These are phyloP conservation scores for Penicillium sp. DNA, from an alignment of 2,329 filamentous ascomycete genomes.

Conservation along the genomic window DNA sequence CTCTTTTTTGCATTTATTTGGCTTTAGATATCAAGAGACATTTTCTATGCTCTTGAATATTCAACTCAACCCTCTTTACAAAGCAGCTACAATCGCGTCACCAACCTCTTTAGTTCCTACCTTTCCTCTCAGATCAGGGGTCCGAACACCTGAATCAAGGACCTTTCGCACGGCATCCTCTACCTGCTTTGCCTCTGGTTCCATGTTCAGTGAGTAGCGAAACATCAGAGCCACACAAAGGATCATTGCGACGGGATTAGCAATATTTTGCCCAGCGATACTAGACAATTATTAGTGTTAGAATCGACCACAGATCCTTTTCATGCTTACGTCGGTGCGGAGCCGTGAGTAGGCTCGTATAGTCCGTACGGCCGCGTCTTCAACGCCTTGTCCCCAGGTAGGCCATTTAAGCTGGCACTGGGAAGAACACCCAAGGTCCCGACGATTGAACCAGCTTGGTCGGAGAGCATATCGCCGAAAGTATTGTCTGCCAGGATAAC, in stretches of 20 bases:
- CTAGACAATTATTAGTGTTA: slow-evolving; percentile 51
- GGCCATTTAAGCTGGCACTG: slow-evolving; percentile 79
- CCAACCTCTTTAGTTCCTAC: slow-evolving; percentile 73
- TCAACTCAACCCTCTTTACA: slow-evolving; percentile 45
- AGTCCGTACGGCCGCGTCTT: slow-evolving; percentile 82
- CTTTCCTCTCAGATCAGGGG: slow-evolving; percentile 78
- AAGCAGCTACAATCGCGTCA: slow-evolving; percentile 73
- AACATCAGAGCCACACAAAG: slow-evolving; percentile 93
- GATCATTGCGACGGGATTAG: slow-evolving; percentile 87
- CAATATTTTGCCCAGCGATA: slow-evolving; percentile 83
- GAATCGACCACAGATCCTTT: too few species aligned
- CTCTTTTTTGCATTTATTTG: too few species aligned
- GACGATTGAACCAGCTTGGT: slow-evolving; percentile 88
- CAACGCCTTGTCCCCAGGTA: slow-evolving; percentile 67
- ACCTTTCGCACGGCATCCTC: slow-evolving; percentile 78
- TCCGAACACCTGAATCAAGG: slow-evolving; percentile 75
- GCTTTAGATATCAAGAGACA: too few species aligned
- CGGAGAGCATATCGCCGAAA: slow-evolving; percentile 90
- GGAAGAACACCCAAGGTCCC: slow-evolving; percentile 84
- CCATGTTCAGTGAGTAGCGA: slow-evolving; percentile 81
- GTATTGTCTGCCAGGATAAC: slow-evolving; percentile 87
- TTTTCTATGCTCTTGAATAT: not conserved
- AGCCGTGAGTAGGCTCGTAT: slow-evolving; percentile 88
- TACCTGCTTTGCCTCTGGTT: slow-evolving; percentile 73
- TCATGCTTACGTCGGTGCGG: slow-evolving; percentile 40